Percentiles rank a stretch among this genome's conserved stretches.
Evolutionary conservation across 2,329 filamentous ascomycete genomes (phyloP).

Genomic region (Xylariaceae sp.): DNA sequence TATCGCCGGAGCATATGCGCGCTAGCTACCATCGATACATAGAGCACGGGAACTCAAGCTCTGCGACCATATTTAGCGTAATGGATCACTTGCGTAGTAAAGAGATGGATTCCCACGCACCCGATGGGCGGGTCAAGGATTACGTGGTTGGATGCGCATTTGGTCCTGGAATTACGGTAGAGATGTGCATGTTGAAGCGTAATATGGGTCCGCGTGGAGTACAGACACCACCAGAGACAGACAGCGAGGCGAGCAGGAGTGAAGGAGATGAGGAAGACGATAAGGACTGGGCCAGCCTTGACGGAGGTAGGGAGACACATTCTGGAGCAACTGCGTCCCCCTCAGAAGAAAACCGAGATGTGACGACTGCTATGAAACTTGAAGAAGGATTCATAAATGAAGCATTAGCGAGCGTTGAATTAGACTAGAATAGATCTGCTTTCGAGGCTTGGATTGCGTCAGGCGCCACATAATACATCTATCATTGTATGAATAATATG

Average conservation of each 20-base stretch:
- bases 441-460: neutral
- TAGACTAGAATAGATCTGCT: slow-evolving; percentile 30
- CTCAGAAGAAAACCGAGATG: neutral
- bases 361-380: neutral
- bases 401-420: slow-evolving; percentile 34
- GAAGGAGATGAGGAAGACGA: slow-evolving; percentile 47
- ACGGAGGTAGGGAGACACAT: slow-evolving; percentile 30
- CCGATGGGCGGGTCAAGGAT: slow-evolving; percentile 56
- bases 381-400: slow-evolving; percentile 30
- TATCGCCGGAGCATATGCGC: slow-evolving; percentile 69
- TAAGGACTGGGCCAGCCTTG: slow-evolving; percentile 38
- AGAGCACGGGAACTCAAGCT: slow-evolving; percentile 72
- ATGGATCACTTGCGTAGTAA: slow-evolving; percentile 65
- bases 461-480: neutral
- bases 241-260: slow-evolving; percentile 55
- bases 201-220: slow-evolving; percentile 45
- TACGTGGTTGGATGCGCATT: slow-evolving; percentile 73
- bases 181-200: slow-evolving; percentile 71
- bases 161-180: slow-evolving; percentile 71
- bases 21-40: slow-evolving; percentile 75
- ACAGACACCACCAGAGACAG: slow-evolving; percentile 61
- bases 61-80: slow-evolving; percentile 73
- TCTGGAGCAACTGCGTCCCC: slow-evolving; percentile 29
- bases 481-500: slow-evolving; percentile 3
- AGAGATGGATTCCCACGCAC: slow-evolving; percentile 65